Base-by-base conservation (phyloP, 768 basidiomycete genomes). In the Auriscalpium orientale region DNA sequence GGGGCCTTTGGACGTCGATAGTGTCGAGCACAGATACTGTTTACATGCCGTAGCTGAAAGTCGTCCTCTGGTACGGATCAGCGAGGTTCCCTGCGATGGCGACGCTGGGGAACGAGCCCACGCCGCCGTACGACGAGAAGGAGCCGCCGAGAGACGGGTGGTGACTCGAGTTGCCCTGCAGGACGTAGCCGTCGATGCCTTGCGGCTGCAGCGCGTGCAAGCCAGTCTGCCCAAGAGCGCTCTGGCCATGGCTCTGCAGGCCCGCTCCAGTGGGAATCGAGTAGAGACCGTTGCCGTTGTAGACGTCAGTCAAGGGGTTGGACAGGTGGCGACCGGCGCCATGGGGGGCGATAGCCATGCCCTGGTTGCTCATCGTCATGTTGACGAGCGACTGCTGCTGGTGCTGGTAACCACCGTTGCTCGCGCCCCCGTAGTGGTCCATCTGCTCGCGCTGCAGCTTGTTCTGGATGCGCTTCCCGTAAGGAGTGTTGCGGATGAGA, bases 401-500 rank as follows among this genome's bases (percentile, higher is more conserved):
- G 56, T 81, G 78, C 67, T 83, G 84, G 54, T 78, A 77, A 12
- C 62, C 63, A 7, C 28, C 28, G 28, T 28, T 28, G 28, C 28
- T 28, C 28, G 28, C 28, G 44, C 78, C 65, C 28, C 78, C 77
- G 58, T 77, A 85, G 54, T 74, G 78, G 62, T 89, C 89, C 72
- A 88, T 79, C 64, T 91, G 89, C 73, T 95, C 94, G 56, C 95
- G 91, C 72, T 97, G 95, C 53, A 98, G 76, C 74, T 98, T 98
- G 77, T 94, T 95, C 72, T 98, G 95, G 66, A 99, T 99, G 46
- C 97, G 87, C 77, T 99, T 99, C 64, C 97, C 97, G 65, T 99
- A 99, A 8, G 97, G 97, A 10, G 97, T 99, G 74, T 99, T 99
- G 66, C 97, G 89, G 67, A 99, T 99, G 65, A 98, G 80, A 2